Base-by-base conservation (phyloP, 2,329 filamentous ascomycete species). In the Metarhizium album region DNA sequence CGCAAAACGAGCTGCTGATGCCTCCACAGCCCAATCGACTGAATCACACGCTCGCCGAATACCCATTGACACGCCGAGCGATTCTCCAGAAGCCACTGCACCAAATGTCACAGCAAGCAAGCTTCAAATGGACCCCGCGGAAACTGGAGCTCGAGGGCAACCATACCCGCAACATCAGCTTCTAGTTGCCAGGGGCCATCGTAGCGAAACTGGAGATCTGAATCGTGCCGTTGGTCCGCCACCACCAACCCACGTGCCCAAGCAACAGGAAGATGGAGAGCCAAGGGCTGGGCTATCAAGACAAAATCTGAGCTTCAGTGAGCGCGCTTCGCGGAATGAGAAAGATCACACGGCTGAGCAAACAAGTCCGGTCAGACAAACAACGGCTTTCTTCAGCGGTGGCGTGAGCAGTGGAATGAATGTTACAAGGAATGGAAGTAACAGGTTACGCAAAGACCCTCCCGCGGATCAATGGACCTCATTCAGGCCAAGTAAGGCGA, bases 301-400 rank as follows among this genome's bases (percentile, higher is more conserved):
- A 59, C 74, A 78, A 47, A 79, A 79, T 48, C 59, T 80, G 40
- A 83, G 79, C 63, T 79, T 80, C 63, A 76, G 78, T n/a, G 79
- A 83, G 55, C 74, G 78, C 48, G 71, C 79, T 6, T 71, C 68
- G 2, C 70, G 69, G 53, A 70, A 70, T 46, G 72, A 75, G 20
- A 57, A 69, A 40, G 62, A 64, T 16, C 55, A 68, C 9, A 64
- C 68, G 2, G 63, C 59, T 24, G 62, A 59, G 3, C 57, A 58
- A 16, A 49, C 55, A 6, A 40, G 23, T n/a, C 57, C 59, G 45
- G 60, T 70, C 2, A 23, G 23, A 23, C 52, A 38, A 11, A 49
- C 46, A 31, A 40, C 43, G 4, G 52, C 52, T 7, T 54, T 54
- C 31, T 54, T 53, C 60, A 24, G 59, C 60, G 14, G 60, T 64